These are phyloP conservation scores for Xylaria sp. DNA, from an alignment of 2,329 filamentous ascomycete species.

Conservation along the genomic window DNA sequence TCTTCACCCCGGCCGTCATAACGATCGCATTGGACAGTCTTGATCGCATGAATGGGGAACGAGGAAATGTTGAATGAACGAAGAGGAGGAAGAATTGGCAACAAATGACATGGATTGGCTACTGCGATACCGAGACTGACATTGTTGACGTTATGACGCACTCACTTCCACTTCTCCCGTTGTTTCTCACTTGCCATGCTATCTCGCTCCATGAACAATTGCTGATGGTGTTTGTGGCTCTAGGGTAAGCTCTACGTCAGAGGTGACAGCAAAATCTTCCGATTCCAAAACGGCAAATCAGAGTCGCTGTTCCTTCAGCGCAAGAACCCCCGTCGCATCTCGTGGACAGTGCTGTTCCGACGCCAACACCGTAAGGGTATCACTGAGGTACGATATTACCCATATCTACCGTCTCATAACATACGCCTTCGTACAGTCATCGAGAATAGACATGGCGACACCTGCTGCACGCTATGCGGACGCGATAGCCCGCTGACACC, in stretches of 20 bases:
- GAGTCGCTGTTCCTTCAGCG: constrained; percentile 99
- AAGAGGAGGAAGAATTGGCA: background rate
- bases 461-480: background rate
- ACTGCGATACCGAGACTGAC: constrained; percentile 23
- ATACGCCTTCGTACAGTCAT: background rate
- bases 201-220: constrained; percentile 6
- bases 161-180: background rate
- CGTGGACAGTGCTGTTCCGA: constrained; percentile 98
- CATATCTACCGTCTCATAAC: background rate
- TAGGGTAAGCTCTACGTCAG: constrained; percentile 99
- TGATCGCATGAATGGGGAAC: constrained; percentile 16
- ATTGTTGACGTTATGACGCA: constrained; percentile 24
- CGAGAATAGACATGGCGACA: background rate
- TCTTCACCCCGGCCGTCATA: constrained; percentile 35
- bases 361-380: constrained; percentile 99
- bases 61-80: background rate
- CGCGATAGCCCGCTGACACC: constrained; percentile 52
- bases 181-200: background rate
- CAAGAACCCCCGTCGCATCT: constrained; percentile 99
- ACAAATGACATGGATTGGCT: constrained; percentile 1
- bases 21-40: constrained; percentile 42
- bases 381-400: constrained; percentile 84
- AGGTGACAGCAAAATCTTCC: constrained; percentile 99
- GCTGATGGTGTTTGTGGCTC: constrained; percentile 28
- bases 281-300: constrained; percentile 99